Evolutionary conservation across 2,329 filamentous ascomycete species (phyloP), one percentile per base, ranked within the genome.

Genomic region (Polychaeton citri): DNA sequence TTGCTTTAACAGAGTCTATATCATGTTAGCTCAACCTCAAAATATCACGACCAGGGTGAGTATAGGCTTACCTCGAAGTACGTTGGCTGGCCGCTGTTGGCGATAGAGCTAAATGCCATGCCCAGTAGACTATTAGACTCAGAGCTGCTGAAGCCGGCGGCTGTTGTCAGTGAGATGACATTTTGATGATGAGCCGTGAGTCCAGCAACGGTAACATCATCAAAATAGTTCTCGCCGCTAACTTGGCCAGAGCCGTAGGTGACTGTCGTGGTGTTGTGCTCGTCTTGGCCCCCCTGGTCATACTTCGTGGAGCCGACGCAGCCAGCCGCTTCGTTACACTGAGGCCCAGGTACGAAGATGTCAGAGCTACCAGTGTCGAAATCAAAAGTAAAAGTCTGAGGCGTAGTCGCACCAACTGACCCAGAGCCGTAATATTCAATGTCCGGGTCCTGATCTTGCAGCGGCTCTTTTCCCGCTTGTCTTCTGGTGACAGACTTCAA

Each of bases 151-250:
- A 51, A 51, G 8, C 48, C 48, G 30, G 39, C 32, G 5, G 48
- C 48, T 20, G 42, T 33, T 6, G 48, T 50, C 33, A 51, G 38
- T 18, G 47, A 48, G 37, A 48, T 47, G 37, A 47, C 35, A 36
- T 47, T 36, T 19, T 49, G 47, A 30, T 44, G 33, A 2, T 21
- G 43, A 15, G 47, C 45, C 10, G 42, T 45, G 6, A 48, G 35
- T 12, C 47, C 47, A 19, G 45, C 47, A 20, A 49, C 35, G 4
- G 45, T 49, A 2, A 49, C 41, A 34, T 21, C 40, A 39, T 49
- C 47, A 37, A 43, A 43, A 43, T 46, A 49, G 38, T 49, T 49
- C 39, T 48, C 45, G 17, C 47, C 47, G 8, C 31, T 33, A n/a
- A 49, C 45, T 30, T 35, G 17, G 10, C 47, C 47, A 13, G 43